Base-by-base conservation (phyloP, 2,329 filamentous ascomycete species). In the Anisogramma anomala region DNA sequence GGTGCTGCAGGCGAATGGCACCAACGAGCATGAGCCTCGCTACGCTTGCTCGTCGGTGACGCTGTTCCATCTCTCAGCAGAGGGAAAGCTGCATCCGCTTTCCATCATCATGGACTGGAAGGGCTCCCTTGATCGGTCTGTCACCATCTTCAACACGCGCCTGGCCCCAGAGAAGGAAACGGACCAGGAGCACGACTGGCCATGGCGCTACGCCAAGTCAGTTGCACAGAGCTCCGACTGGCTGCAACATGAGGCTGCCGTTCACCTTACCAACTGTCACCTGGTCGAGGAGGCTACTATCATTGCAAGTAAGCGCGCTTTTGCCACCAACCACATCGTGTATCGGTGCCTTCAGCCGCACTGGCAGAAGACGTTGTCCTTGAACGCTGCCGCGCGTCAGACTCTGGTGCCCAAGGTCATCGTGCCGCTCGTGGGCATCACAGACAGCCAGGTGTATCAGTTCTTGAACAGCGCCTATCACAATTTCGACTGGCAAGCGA, bases 201-300 rank as follows among this genome's bases (percentile, higher is more conserved):
- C 67, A 0, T 72, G 69, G 68, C 55, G 69, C 33, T 71, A 70
- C 49, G 68, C 69, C 15, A 72, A 71, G 52, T 68, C 62, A 0
- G 69, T 64, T 34, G 62, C 61, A 2, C 67, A 70, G 43, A 57
- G 61, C 1, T 58, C 63, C 1, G 68, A 71, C 52, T 72, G 67
- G 68, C 52, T 61, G 38, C 58, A 62, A 4, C 68, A 72, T 44
- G 67, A 71, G 50, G 46, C 69, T 13, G 55, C 54, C 3, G 59
- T 69, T 2, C 69, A 72, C 43, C 58, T 72, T 5, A 61, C 58
- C 3, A 52, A 65, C 10, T 60, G 63, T 0, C 67, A 71, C 49
- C 52, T 69, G 7, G 54, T 71, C 22, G 68, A 71, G 52, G 67
- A 71, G 52, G 58, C 59, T 8, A 55, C 67, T 39, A 71, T 70